Evolutionary conservation across 768 basidiomycete genomes (phyloP), one percentile per base, ranked within the genome.

Genomic region (Sistotremastrum niveocremeum): DNA sequence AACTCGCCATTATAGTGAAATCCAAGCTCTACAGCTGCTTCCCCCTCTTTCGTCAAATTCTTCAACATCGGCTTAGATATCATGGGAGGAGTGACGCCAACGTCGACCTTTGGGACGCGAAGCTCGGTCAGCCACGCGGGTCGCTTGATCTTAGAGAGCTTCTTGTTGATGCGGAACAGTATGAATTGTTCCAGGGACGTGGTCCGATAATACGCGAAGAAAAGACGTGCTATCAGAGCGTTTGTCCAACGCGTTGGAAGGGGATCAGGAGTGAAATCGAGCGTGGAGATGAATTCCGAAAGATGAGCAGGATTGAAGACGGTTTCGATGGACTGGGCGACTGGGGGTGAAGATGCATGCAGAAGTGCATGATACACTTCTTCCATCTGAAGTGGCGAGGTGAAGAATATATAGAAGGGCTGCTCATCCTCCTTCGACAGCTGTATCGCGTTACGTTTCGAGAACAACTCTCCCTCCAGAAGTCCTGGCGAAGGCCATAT

Each of bases 191-290:
- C 94, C 46, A 97, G 68, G 31, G 65, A 66, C 44, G 81, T 73
- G 1, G 93, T 99, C 46, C 77, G 77, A 65, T 95, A 94, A 58
- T 85, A 79, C 53, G 83, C 83, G 65, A 94, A 87, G 69, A 97
- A 97, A 8, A 97, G 57, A 12, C 95, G 81, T 3, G 93, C 95
- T 49, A 98, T 65, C 46, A 98, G 66, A 0, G 90, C 95, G 57
- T 99, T 99, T 41, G 97, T 67, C 95, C 95, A 99, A 4, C 94
- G 82, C 77, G 91, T 89, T 2, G 91, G 93, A 48, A 97, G 91
- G 50, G 91, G 84, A 60, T 99, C 94, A 2, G 95, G 86, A 58
- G 90, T 87, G 53, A 83, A 77, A 64, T 98, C 95, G 49, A 99
- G 70, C 5, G 81, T 86, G 10, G 79, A 66, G 48, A 97, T 81